A percentile compares a stretch with the other conserved stretches of the same genome.
These are phyloP conservation scores for Coelastrella sp. DNA, from an alignment of 139 green algal species.

Conservation along the genomic window DNA sequence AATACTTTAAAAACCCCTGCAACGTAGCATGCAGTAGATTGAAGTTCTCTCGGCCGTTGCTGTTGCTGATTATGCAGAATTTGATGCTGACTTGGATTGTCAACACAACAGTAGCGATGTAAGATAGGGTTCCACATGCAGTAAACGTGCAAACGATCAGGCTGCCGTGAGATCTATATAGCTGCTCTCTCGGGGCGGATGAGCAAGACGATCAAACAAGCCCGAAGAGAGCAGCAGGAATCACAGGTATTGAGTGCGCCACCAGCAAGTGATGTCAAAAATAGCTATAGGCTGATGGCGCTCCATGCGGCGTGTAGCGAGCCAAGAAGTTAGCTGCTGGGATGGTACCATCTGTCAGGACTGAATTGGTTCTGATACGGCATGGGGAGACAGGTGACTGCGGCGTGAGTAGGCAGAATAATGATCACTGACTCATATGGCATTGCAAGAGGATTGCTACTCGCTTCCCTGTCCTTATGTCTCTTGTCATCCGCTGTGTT, in stretches of 20 bases:
- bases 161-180: not conserved
- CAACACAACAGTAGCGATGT: no score
- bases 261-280: not conserved
- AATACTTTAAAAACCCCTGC: no score
- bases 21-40: not conserved
- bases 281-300: no score
- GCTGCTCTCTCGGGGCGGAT: not conserved
- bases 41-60: not conserved
- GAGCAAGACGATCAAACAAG: not conserved
- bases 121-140: no score
- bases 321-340: not conserved
- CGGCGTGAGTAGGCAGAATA: no score
- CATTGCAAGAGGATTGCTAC: no score
- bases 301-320: not conserved
- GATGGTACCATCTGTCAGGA: not conserved
- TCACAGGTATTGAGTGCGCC: not conserved
- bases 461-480: no score
- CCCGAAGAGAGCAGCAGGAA: not conserved
- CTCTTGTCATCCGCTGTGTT: no score
- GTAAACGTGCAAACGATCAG: no score
- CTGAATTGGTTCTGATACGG: slow-evolving; percentile 12
- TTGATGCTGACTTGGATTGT: not conserved
- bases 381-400: slow-evolving; percentile 7
- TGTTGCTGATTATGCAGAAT: not conserved
- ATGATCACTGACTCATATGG: no score